These are phyloP conservation scores for Tylopilus plumbeoviolaceoides DNA, from an alignment of 768 basidiomycete species.

Conservation along the genomic window DNA sequence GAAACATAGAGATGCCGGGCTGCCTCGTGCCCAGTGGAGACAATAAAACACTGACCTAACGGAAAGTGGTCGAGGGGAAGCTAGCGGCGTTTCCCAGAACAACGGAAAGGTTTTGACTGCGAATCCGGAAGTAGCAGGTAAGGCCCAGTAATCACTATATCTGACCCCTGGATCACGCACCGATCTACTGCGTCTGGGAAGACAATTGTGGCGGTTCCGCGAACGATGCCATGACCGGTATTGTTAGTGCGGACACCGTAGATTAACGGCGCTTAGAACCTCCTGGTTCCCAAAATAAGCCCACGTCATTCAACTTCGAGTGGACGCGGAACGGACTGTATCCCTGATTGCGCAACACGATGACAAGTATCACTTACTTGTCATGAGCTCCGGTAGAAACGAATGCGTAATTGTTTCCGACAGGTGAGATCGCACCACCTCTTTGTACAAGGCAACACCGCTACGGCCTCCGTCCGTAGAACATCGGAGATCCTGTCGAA, in stretches of 20 bases:
- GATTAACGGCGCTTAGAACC: conserved; percentile 18
- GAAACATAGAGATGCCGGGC: background rate
- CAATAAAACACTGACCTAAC: background rate
- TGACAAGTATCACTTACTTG: background rate
- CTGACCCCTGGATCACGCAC: conserved; percentile 19
- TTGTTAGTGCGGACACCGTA: conserved; percentile 19
- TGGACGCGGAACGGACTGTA: conserved; percentile 1
- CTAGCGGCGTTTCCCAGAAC: conserved; percentile 22
- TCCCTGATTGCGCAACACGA: conserved; percentile 3
- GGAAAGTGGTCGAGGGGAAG: conserved; percentile 12
- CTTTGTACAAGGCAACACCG: background rate
- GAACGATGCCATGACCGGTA: conserved; percentile 20
- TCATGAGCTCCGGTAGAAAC: conserved; percentile 5
- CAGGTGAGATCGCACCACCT: background rate
- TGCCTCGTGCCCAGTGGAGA: conserved; percentile 1
- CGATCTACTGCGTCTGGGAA: conserved; percentile 26
- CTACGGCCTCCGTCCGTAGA: conserved; percentile 8
- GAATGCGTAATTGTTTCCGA: background rate
- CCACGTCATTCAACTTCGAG: background rate
- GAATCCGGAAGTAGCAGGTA: conserved; percentile 27
- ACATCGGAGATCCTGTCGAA: conserved; percentile 12
- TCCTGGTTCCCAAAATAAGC: conserved; percentile 10
- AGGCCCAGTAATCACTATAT: conserved; percentile 23
- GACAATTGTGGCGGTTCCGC: conserved; percentile 27
- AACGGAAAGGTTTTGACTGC: conserved; percentile 20